phyloP scores from a whole-genome alignment of 2,329 filamentous ascomycete genomes.

The Ampelomyces quisqualis region DNA sequence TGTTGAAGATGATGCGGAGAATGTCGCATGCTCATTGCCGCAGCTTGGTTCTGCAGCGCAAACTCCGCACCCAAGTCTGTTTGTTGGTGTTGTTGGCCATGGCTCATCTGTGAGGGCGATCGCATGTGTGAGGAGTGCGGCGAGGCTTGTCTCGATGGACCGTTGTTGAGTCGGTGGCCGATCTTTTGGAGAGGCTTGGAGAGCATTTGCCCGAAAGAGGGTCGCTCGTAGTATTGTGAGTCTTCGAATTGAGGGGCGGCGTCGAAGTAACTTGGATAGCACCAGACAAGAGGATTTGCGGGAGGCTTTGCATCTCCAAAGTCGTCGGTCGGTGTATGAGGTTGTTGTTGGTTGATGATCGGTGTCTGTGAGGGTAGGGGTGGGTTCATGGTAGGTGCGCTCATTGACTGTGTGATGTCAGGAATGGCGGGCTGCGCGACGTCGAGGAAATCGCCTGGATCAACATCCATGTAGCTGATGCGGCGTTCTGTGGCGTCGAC shows the following conservation, averaged over 20 bases:
- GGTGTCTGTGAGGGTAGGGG: constrained; percentile 21
- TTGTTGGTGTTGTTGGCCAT: too few relatives aligned
- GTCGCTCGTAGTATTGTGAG: constrained; percentile 40
- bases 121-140: constrained; percentile 18
- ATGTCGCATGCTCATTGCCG: constrained; percentile 24
- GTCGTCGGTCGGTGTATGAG: constrained; percentile 12
- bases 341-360: constrained; percentile 23
- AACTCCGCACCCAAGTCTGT: constrained; percentile 29
- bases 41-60: constrained; percentile 20
- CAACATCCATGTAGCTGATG: constrained; percentile 44
- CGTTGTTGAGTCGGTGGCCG: constrained; percentile 27
- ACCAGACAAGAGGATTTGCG: constrained; percentile 34
- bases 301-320: constrained; percentile 34
- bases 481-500: constrained; percentile 30
- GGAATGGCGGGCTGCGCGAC: constrained; percentile 34
- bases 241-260: constrained; percentile 39
- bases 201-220: constrained; percentile 39
- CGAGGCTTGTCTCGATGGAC: constrained; percentile 28
- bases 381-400: constrained; percentile 17
- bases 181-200: constrained; percentile 39
- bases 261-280: constrained; percentile 42
- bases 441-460: constrained; percentile 33
- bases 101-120: constrained; percentile 26
- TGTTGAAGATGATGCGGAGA: constrained; percentile 19
- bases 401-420: constrained; percentile 25